Conservation (phyloP, 352 stramenopile species). For the Globisporangium spinosum region DNA sequence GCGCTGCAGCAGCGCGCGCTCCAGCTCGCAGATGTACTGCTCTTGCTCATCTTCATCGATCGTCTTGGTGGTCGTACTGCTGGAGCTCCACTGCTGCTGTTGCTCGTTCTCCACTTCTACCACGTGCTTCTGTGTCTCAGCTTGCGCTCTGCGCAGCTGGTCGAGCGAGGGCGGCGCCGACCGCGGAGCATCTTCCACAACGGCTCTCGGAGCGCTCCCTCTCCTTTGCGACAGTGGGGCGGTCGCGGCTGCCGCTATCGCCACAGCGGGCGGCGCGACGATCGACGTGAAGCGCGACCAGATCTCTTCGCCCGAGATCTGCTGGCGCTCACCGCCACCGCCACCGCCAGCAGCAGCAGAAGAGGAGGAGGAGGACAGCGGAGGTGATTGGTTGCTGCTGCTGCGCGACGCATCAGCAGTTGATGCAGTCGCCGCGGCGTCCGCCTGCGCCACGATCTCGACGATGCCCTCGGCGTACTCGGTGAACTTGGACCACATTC, state of each 20-base stretch:
- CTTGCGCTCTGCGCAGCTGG: constrained; percentile 20
- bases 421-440: constrained; percentile 17
- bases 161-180: constrained; percentile 12
- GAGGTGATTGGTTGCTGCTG: constrained; percentile 15
- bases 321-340: neutral
- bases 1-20: constrained; percentile 63
- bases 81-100: constrained; percentile 4
- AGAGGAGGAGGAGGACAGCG: constrained; percentile 4
- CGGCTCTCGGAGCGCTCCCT: neutral
- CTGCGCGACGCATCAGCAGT: neutral
- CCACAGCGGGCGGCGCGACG: constrained; percentile 31
- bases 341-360: neutral
- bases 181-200: constrained; percentile 7
- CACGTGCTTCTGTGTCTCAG: neutral
- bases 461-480: constrained; percentile 52
- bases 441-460: constrained; percentile 67
- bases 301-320: constrained; percentile 28
- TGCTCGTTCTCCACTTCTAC: neutral
- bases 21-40: constrained; percentile 74
- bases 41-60: constrained; percentile 63
- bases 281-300: constrained; percentile 43
- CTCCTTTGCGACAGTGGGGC: constrained; percentile 13
- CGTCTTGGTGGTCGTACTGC: neutral
- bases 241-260: neutral
- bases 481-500: constrained; percentile 67